A percentile compares a stretch with the other conserved stretches of the same genome.
Conservation (phyloP, 2,329 filamentous ascomycete species). For the Fusarium drepaniforme region DNA sequence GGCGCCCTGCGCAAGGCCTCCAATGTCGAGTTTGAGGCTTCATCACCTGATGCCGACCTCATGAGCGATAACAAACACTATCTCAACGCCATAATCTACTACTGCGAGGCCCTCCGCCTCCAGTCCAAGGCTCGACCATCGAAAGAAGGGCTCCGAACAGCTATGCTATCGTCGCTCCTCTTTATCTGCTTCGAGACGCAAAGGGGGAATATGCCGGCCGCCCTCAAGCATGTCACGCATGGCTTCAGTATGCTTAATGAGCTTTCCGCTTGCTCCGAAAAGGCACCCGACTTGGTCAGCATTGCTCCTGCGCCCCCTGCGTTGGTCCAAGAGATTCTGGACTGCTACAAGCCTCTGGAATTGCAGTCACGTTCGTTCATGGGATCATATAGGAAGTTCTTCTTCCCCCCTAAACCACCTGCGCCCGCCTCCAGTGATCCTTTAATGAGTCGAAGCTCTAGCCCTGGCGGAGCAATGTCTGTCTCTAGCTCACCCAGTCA, state of each 20-base stretch:
- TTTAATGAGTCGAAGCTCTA: conserved; percentile 14
- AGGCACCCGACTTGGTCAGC: conserved; percentile 51
- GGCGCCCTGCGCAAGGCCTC: conserved; percentile 54
- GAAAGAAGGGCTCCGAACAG: conserved; percentile 53
- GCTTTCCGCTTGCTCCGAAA: conserved; percentile 51
- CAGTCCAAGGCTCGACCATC: conserved; percentile 53
- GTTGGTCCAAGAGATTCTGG: conserved; percentile 53
- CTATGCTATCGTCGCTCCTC: conserved; percentile 53
- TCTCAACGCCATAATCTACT: conserved; percentile 55
- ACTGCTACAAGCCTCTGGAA: conserved; percentile 55
- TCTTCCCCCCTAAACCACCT: conserved; percentile 44
- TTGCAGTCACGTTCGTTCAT: conserved; percentile 55
- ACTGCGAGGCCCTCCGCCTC: conserved; percentile 56
- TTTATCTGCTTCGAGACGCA: conserved; percentile 58
- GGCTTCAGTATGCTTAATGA: conserved; percentile 57
- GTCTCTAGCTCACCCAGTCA: conserved; percentile 42
- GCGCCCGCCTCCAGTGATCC: conserved; percentile 7
- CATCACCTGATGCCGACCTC: conserved; percentile 32
- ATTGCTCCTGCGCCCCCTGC: conserved; percentile 53
- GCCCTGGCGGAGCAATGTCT: conserved; percentile 10
- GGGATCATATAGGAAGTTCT: conserved; percentile 52
- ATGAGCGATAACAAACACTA: conserved; percentile 52
- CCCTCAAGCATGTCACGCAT: conserved; percentile 55
- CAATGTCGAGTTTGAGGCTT: conserved; percentile 35
- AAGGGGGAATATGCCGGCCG: conserved; percentile 54